These are phyloP conservation scores for Pseudocercospora vitis DNA, from an alignment of 2,329 filamentous ascomycete species.

Conservation along the genomic window DNA sequence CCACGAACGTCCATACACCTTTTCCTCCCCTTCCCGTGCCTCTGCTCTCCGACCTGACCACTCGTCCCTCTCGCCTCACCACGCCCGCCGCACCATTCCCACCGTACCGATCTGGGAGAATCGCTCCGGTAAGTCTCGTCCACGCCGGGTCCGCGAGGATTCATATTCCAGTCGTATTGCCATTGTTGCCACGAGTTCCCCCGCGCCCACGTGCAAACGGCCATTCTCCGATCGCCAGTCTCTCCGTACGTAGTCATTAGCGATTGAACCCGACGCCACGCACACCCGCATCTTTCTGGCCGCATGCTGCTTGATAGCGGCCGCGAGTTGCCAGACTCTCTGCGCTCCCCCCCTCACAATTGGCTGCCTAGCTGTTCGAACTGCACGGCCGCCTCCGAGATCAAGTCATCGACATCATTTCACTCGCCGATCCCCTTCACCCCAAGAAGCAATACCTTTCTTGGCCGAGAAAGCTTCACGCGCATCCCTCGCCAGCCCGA, in stretches of 20 bases:
- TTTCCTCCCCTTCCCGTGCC: too few relatives aligned
- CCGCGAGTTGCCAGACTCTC: constrained; percentile 15
- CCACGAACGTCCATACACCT: constrained; percentile 1
- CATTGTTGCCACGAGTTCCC: constrained; percentile 13
- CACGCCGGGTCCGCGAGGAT: background rate
- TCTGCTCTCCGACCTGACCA: background rate
- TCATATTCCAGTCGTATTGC: background rate
- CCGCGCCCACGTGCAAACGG: background rate
- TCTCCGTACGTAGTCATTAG: too few relatives aligned
- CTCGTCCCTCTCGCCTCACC: background rate
- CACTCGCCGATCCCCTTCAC: constrained; percentile 21
- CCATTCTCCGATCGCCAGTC: too few relatives aligned
- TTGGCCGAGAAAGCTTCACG: constrained; percentile 15
- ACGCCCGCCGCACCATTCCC: constrained; percentile 2
- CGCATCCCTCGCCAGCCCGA: constrained; percentile 3
- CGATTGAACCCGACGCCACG: background rate
- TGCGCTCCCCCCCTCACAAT: constrained; percentile 7
- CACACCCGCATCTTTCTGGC: too few relatives aligned
- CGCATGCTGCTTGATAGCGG: constrained; percentile 13
- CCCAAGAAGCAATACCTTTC: constrained; percentile 12
- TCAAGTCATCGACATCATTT: constrained; percentile 23
- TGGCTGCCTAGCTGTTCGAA: constrained; percentile 4
- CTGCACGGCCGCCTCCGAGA: background rate
- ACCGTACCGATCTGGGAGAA: background rate
- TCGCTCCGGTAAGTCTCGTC: background rate